phyloP scores from a whole-genome alignment of 2,329 filamentous ascomycete species.

The Xylariaceae sp. region DNA sequence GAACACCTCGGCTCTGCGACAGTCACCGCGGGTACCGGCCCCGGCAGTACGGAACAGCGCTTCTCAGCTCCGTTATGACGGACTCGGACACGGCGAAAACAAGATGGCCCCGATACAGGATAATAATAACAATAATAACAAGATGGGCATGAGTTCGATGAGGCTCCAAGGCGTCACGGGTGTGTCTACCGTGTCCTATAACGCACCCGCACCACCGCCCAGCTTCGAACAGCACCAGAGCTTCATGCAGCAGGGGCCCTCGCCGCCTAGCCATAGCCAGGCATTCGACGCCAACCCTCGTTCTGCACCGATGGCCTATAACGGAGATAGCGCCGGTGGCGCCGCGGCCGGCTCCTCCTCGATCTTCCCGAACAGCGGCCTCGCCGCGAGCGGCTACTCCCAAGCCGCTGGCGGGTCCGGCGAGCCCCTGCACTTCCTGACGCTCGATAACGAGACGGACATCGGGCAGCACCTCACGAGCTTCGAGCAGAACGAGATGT shows the following conservation, averaged over 20 bases:
- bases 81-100: conserved; percentile 28
- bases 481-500: conserved; percentile 31
- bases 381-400: conserved; percentile 29
- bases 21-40: conserved; percentile 22
- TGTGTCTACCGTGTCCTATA: conserved; percentile 23
- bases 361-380: conserved; percentile 27
- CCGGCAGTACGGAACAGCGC: conserved; percentile 21
- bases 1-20: conserved; percentile 42
- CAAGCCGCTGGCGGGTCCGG: conserved; percentile 24
- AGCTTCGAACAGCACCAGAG: too few species aligned
- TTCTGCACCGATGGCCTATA: conserved; percentile 10
- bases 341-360: too few species aligned
- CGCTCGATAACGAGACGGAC: conserved; percentile 32
- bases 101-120: conserved; percentile 30
- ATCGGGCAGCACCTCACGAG: conserved; percentile 31
- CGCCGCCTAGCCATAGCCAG: conserved; percentile 38
- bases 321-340: too few species aligned
- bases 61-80: conserved; percentile 25
- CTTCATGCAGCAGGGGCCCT: conserved; percentile 32
- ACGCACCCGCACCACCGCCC: too few species aligned
- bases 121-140: too few species aligned
- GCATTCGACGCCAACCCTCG: conserved; percentile 5
- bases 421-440: conserved; percentile 27
- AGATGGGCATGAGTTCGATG: conserved; percentile 22
- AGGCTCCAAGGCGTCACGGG: conserved; percentile 19